phyloP scores from a whole-genome alignment of 106 monocot genomes.

The Gastrodia elata region DNA sequence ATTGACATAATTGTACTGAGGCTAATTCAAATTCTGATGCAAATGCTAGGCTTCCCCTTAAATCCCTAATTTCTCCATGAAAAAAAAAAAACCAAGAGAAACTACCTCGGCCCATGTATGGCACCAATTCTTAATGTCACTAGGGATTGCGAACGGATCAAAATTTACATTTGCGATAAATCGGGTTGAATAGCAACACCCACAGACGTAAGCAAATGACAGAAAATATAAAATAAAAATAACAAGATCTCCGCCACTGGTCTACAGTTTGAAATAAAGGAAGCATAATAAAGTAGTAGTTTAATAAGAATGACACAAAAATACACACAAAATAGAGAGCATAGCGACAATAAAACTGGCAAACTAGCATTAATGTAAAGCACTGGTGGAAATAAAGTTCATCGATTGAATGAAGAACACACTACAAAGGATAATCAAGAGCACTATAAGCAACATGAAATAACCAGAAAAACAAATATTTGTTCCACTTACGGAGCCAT shows the following conservation, averaged over 20 bases:
- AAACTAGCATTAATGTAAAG: background rate
- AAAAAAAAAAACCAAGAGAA: no score
- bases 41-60: no score
- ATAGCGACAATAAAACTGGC: background rate
- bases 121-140: no score
- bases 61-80: no score
- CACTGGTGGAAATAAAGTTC: background rate
- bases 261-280: background rate
- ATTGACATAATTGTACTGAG: background rate
- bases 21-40: no score
- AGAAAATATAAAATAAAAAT: background rate
- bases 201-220: background rate
- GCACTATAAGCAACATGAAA: background rate
- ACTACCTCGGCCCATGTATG: no score
- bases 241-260: background rate
- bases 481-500: constrained; percentile 39
- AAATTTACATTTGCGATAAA: no score
- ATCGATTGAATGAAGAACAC: background rate
- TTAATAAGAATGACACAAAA: background rate
- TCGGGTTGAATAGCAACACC: no score
- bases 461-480: background rate
- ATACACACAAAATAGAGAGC: background rate
- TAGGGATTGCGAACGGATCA: no score
- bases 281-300: background rate
- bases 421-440: background rate